phyloP scores from a whole-genome alignment of 345 rosid species.

The Arabidopsis arenosa region DNA sequence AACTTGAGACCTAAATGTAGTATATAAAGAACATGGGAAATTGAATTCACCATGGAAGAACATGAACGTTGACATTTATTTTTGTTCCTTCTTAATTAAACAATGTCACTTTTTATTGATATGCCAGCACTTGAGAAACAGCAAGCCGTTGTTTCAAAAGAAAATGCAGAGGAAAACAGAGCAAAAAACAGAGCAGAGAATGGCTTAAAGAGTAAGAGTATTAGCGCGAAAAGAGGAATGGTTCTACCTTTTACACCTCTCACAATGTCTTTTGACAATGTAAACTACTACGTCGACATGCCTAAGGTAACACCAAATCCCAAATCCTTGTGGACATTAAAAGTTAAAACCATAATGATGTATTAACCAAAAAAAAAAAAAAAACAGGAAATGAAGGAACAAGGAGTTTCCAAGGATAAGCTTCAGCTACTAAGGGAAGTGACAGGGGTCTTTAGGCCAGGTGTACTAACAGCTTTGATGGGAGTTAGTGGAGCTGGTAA shows the following conservation, averaged over 20 bases:
- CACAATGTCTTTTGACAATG: constrained; percentile 73
- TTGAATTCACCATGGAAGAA: neutral
- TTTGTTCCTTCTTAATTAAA: neutral
- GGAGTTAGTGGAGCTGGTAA: constrained; percentile 99
- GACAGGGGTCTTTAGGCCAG: constrained; percentile 90
- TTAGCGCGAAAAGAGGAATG: constrained; percentile 70
- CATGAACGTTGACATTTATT: constrained; percentile 1
- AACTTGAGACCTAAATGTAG: constrained; percentile 6
- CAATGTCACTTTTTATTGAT: neutral
- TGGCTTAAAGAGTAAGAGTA: constrained; percentile 35
- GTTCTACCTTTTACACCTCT: constrained; percentile 82
- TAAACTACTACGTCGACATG: constrained; percentile 79
- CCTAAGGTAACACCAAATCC: constrained; percentile 57
- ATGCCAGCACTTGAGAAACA: constrained; percentile 67
- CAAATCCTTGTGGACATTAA: neutral
- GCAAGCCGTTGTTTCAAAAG: constrained; percentile 69
- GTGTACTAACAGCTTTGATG: constrained; percentile 91
- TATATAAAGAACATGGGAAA: neutral
- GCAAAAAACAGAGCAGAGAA: constrained; percentile 42
- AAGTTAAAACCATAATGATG: neutral
- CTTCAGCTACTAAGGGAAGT: constrained; percentile 75
- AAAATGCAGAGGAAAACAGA: constrained; percentile 50
- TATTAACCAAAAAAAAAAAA: neutral
- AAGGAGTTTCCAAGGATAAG: constrained; percentile 73
- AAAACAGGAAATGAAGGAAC: constrained; percentile 83